Percentiles rank a stretch among this genome's conserved stretches.
These are phyloP conservation scores for Aspergillus ustus DNA, from an alignment of 2,329 filamentous ascomycete species.

Conservation along the genomic window DNA sequence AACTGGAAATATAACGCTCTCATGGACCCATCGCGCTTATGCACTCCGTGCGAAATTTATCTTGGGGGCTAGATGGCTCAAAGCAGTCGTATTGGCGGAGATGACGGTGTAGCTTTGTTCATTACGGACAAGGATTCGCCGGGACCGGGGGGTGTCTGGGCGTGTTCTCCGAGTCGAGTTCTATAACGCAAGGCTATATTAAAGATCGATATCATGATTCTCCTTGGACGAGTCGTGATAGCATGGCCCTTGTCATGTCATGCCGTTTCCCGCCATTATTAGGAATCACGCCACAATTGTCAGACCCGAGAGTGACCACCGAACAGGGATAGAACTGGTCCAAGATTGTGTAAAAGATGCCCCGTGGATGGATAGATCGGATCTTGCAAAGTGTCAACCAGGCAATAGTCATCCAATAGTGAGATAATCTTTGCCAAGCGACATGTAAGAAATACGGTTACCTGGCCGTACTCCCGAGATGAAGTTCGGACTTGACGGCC, in stretches of 20 bases:
- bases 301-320: not conserved
- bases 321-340: not conserved
- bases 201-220: slow-evolving; percentile 12
- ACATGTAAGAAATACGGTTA: not conserved
- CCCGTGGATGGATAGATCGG: not conserved
- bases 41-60: not conserved
- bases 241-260: slow-evolving; percentile 3
- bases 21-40: not conserved
- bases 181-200: slow-evolving; percentile 4
- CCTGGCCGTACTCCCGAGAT: not conserved
- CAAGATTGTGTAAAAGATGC: not conserved
- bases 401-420: not conserved
- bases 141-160: not conserved
- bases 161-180: not conserved
- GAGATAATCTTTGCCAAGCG: not conserved
- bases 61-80: not conserved
- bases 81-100: not conserved
- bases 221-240: not conserved
- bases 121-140: not conserved
- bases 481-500: not conserved
- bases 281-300: slow-evolving; percentile 12
- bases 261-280: slow-evolving; percentile 5
- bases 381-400: not conserved
- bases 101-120: not conserved
- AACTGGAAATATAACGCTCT: not conserved